Percentiles rank a stretch among this genome's conserved stretches.
phyloP scores from a whole-genome alignment of 257 asterid species.

The Rhazya stricta region DNA sequence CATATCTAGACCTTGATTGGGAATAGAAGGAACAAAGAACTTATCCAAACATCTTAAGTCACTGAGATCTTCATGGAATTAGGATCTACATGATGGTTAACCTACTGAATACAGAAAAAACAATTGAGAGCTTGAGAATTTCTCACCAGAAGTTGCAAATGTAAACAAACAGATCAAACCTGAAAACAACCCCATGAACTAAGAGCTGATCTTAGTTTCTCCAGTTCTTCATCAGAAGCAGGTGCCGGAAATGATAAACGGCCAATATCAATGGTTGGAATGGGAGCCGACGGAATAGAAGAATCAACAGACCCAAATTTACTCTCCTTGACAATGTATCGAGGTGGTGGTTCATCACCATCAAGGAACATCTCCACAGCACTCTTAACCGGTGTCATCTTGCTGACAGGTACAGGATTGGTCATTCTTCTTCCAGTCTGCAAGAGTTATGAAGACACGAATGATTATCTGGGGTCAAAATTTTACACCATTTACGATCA shows the following conservation, averaged over 20 bases:
- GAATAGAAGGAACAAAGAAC: no score
- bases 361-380: conserved; percentile 10
- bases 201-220: conserved; percentile 23
- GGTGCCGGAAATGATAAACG: conserved; percentile 15
- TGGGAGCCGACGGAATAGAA: conserved; percentile 15
- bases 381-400: background rate
- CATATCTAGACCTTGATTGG: background rate
- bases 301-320: conserved; percentile 6
- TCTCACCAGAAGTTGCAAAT: no score
- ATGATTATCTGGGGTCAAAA: background rate
- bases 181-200: conserved; percentile 23
- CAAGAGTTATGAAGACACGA: background rate
- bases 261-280: conserved; percentile 18
- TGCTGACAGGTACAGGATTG: background rate
- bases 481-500: background rate
- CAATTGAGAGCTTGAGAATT: background rate
- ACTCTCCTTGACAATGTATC: conserved; percentile 7
- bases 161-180: conserved; percentile 3
- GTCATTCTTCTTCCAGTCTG: background rate
- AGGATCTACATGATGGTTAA: background rate
- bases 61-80: background rate
- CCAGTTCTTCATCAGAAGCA: conserved; percentile 17
- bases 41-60: no score
- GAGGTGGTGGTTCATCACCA: conserved; percentile 13
- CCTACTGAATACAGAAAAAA: background rate